A percentile compares a stretch with the other conserved stretches of the same genome.
Evolutionary conservation across 257 asterid genomes (phyloP).

Genomic region (Solanum dulcamara): DNA sequence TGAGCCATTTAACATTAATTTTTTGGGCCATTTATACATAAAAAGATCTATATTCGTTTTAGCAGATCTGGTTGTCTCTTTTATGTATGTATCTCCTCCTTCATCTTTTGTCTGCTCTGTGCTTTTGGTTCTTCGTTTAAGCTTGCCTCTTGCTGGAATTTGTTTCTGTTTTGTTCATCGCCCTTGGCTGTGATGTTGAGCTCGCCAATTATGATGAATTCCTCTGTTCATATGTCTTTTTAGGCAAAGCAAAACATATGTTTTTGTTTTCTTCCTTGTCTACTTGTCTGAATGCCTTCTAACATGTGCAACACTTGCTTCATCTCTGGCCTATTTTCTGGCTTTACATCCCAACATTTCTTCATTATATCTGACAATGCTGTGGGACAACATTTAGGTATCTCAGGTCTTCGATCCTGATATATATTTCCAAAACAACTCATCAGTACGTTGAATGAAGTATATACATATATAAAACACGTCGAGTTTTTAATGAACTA

Average conservation of each 20-base stretch:
- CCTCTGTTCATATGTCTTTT: neutral
- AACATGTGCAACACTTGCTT: neutral
- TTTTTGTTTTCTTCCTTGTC: neutral
- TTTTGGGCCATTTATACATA: no score
- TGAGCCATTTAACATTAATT: no score
- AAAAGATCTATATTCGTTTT: no score
- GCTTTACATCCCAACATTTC: slow-evolving; percentile 9
- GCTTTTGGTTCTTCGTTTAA: no score
- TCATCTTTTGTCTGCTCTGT: no score
- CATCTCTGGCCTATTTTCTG: slow-evolving; percentile 17
- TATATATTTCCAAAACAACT: neutral
- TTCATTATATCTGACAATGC: neutral
- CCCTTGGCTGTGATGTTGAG: no score
- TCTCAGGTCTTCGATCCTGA: slow-evolving; percentile 6
- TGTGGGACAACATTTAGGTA: slow-evolving; percentile 3
- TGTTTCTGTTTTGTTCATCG: no score
- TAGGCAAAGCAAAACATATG: neutral
- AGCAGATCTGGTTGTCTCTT: no score
- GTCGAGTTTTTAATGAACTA: neutral
- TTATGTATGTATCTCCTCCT: no score
- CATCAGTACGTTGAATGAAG: neutral
- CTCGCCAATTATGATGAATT: neutral
- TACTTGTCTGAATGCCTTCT: neutral
- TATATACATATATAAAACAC: neutral
- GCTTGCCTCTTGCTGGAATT: no score